Conservation (phyloP, 495 filamentous ascomycete species). For the Letharia columbiana region DNA sequence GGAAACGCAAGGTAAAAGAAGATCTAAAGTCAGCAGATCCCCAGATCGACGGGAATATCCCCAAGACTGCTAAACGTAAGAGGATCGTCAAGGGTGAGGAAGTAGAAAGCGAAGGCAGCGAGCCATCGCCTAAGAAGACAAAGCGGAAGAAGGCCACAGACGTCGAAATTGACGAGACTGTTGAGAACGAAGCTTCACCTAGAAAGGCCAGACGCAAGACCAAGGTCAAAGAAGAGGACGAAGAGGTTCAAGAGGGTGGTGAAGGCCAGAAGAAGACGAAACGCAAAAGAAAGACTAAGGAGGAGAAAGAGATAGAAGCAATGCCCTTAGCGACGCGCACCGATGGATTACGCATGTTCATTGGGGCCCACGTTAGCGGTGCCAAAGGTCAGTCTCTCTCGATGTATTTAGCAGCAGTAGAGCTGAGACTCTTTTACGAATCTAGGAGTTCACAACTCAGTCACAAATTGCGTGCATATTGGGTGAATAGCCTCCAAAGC, state of each 20-base stretch:
- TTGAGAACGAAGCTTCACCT: conserved; percentile 1
- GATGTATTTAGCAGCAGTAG: conserved; percentile 5
- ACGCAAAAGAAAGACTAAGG: conserved; percentile 33
- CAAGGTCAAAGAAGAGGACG: conserved; percentile 25
- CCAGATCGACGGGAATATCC: not conserved
- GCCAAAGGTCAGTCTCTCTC: conserved; percentile 58
- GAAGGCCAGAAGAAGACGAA: conserved; percentile 17
- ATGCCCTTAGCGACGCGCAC: conserved; percentile 66
- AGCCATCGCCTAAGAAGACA: conserved; percentile 8
- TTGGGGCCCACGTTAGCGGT: conserved; percentile 85
- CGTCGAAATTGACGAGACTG: conserved; percentile 4
- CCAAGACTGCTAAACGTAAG: conserved; percentile 8
- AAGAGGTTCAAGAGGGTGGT: conserved; percentile 28
- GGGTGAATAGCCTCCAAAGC: conserved; percentile 36
- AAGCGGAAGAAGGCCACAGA: conserved; percentile 15
- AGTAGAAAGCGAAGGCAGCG: not conserved
- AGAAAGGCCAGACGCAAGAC: conserved; percentile 5
- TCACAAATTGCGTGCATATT: conserved; percentile 70
- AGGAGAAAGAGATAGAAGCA: conserved; percentile 36
- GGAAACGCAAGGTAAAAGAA: not conserved
- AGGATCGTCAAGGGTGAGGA: not conserved
- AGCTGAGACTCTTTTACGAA: conserved; percentile 10
- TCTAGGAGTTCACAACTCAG: conserved; percentile 69
- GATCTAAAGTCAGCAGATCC: not conserved
- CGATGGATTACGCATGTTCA: conserved; percentile 63